phyloP scores from a whole-genome alignment of 1,284 basidiomycete genomes.

The Papiliotrema flavescens region DNA sequence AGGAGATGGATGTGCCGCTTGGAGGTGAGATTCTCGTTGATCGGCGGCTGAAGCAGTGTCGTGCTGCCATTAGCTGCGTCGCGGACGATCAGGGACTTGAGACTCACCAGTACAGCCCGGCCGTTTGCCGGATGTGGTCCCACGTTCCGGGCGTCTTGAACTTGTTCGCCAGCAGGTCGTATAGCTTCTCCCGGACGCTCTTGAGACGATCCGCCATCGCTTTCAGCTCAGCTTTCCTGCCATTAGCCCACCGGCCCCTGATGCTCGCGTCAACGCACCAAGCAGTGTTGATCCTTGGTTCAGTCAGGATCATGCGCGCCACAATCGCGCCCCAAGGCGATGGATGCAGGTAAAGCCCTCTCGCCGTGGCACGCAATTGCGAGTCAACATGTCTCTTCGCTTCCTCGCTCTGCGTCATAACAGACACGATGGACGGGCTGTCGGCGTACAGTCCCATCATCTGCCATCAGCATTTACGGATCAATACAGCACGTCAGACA shows the following conservation, averaged over 20 bases:
- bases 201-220: conserved; percentile 92
- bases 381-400: conserved; percentile 40
- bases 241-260: neutral
- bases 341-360: conserved; percentile 41
- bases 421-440: conserved; percentile 42
- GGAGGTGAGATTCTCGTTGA: conserved; percentile 32
- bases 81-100: no score
- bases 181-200: conserved; percentile 78
- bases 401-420: conserved; percentile 35
- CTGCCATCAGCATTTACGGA: no score
- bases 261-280: conserved; percentile 57
- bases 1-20: conserved; percentile 45
- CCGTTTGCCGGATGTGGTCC: conserved; percentile 72
- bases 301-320: conserved; percentile 41
- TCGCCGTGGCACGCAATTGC: conserved; percentile 39
- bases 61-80: conserved; percentile 28
- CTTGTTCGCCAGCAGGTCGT: conserved; percentile 67
- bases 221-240: conserved; percentile 81
- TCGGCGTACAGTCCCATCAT: conserved; percentile 48
- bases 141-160: conserved; percentile 87
- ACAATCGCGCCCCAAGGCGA: conserved; percentile 45
- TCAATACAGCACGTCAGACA: conserved; percentile 6
- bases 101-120: conserved; percentile 46
- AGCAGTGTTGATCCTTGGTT: conserved; percentile 51
- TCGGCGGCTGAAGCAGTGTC: conserved; percentile 32